Evolutionary conservation across 2,329 filamentous ascomycete species (phyloP).

Genomic region (Aspergillus sp.): DNA sequence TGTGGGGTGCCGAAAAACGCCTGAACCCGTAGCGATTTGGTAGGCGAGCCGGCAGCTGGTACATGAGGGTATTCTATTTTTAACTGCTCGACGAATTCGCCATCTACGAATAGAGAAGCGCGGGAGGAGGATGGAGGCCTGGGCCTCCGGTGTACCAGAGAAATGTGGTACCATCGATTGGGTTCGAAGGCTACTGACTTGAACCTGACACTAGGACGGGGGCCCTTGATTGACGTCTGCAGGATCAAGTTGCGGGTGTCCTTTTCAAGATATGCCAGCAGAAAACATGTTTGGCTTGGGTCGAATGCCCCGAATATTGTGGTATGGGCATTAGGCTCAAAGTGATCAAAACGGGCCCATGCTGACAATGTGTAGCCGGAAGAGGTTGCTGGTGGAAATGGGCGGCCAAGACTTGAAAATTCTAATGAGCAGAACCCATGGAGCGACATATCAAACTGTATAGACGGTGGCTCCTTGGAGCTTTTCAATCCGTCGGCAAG

Average conservation of each 20-base stretch:
- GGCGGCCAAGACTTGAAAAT: constrained; percentile 69
- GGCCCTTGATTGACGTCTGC: constrained; percentile 83
- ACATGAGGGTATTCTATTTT: constrained; percentile 78
- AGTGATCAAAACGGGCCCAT: constrained; percentile 82
- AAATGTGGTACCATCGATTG: constrained; percentile 85
- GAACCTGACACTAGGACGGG: constrained; percentile 84
- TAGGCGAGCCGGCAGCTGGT: constrained; percentile 54
- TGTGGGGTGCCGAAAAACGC: constrained; percentile 89
- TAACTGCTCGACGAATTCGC: constrained; percentile 85
- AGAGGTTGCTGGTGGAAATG: constrained; percentile 73
- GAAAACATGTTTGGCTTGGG: constrained; percentile 80
- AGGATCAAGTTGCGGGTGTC: constrained; percentile 91
- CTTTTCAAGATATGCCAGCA: constrained; percentile 86
- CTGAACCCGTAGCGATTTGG: constrained; percentile 56
- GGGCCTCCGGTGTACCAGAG: constrained; percentile 70
- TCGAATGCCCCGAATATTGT: constrained; percentile 96
- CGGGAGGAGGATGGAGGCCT: constrained; percentile 68
- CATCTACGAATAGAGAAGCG: constrained; percentile 82
- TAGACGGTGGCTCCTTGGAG: constrained; percentile 69
- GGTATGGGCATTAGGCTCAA: constrained; percentile 76
- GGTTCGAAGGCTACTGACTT: constrained; percentile 69
- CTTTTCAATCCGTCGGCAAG: constrained; percentile 62
- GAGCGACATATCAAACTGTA: constrained; percentile 87
- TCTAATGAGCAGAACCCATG: constrained; percentile 87
- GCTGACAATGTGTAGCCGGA: constrained; percentile 79